These are phyloP conservation scores for Coniochaeta prunicola DNA, from an alignment of 2,329 filamentous ascomycete genomes.

Conservation along the genomic window DNA sequence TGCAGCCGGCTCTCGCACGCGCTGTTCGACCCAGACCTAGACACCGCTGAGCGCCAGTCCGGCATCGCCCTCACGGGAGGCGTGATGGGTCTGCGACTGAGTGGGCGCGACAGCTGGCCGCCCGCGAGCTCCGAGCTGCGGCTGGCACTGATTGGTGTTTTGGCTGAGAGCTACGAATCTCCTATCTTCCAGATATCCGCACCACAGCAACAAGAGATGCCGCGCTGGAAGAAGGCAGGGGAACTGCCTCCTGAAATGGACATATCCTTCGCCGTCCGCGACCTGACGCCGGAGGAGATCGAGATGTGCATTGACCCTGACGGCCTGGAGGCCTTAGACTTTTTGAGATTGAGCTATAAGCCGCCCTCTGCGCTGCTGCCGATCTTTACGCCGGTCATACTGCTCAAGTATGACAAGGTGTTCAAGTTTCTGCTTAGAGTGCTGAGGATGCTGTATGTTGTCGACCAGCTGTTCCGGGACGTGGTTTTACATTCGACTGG, in stretches of 20 bases:
- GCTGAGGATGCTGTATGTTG: slow-evolving; percentile 70
- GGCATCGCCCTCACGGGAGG: slow-evolving; percentile 63
- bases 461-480: slow-evolving; percentile 57
- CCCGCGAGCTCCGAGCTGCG: slow-evolving; percentile 91
- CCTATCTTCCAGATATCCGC: too few species aligned
- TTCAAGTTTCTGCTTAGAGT: slow-evolving; percentile 76
- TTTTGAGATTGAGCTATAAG: slow-evolving; percentile 79
- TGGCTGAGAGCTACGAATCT: slow-evolving; percentile 62
- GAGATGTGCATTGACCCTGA: slow-evolving; percentile 76
- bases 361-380: slow-evolving; percentile 63
- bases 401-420: slow-evolving; percentile 77
- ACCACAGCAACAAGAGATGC: too few species aligned
- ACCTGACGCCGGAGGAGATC: slow-evolving; percentile 71
- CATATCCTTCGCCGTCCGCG: slow-evolving; percentile 76
- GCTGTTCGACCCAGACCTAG: slow-evolving; percentile 76
- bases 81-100: slow-evolving; percentile 74
- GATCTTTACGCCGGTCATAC: slow-evolving; percentile 62
- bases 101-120: slow-evolving; percentile 79
- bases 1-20: slow-evolving; percentile 72
- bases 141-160: slow-evolving; percentile 76
- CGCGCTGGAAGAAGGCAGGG: slow-evolving; percentile 7
- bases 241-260: slow-evolving; percentile 52
- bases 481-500: slow-evolving; percentile 25
- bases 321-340: slow-evolving; percentile 84
- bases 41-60: slow-evolving; percentile 65